A percentile compares a stretch with the other conserved stretches of the same genome.
These are phyloP conservation scores for Aegle marmelos DNA, from an alignment of 345 rosid species.

Conservation along the genomic window DNA sequence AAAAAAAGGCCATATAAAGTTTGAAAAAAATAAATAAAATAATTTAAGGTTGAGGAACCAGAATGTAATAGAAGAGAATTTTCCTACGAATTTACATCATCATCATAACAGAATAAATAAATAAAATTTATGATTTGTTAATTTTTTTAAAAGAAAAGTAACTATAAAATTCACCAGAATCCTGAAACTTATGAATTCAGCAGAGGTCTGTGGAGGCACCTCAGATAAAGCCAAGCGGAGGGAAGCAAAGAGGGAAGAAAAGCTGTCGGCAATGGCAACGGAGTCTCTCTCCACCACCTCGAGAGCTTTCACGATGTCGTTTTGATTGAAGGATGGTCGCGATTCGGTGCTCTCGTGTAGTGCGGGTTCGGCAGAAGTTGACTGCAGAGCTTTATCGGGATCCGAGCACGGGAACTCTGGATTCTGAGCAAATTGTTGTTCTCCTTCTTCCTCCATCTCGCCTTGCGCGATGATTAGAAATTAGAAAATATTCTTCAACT, in stretches of 20 bases:
- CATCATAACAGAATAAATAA: too few species aligned
- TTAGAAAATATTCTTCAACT: too few species aligned
- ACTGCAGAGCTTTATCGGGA: conserved; percentile 10
- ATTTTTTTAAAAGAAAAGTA: not conserved
- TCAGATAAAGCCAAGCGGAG: conserved; percentile 81
- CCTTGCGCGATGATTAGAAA: too few species aligned
- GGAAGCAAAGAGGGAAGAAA: conserved; percentile 74
- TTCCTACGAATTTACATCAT: not conserved
- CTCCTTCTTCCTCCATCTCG: too few species aligned
- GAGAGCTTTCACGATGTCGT: conserved; percentile 59
- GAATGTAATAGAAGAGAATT: not conserved
- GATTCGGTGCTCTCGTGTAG: conserved; percentile 12
- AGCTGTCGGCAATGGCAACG: conserved; percentile 76
- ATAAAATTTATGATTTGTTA: not conserved
- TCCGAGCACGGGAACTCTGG: conserved; percentile 2
- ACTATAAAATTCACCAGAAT: not conserved
- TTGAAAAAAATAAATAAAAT: not conserved
- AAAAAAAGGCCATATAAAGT: not conserved
- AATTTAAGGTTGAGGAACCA: not conserved
- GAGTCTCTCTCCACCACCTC: conserved; percentile 87
- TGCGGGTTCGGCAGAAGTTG: conserved; percentile 11
- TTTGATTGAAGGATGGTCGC: conserved; percentile 31
- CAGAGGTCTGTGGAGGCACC: conserved; percentile 33
- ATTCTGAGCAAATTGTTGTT: not conserved
- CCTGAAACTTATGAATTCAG: not conserved